phyloP scores from a whole-genome alignment of 352 stramenopile species.

The Pythium rishiriense region DNA sequence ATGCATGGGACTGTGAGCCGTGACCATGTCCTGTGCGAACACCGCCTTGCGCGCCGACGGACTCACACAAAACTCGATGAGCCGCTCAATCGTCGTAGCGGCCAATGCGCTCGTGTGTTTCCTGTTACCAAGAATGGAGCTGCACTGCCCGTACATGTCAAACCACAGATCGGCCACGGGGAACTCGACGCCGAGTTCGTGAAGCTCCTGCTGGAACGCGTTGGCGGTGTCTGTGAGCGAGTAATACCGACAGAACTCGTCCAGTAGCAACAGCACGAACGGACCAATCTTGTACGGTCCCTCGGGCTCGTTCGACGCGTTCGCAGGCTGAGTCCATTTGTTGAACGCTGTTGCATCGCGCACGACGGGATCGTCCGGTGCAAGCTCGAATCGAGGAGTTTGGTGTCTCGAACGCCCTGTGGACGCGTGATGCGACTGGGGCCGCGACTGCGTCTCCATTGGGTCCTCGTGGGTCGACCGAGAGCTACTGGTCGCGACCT shows the following conservation, averaged over 20 bases:
- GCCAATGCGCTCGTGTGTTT: constrained; percentile 8
- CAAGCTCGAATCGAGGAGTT: background rate
- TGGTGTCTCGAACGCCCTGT: background rate
- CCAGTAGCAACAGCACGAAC: constrained; percentile 57
- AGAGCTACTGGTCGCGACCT: background rate
- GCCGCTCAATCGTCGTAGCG: constrained; percentile 44
- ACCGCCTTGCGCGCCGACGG: constrained; percentile 24
- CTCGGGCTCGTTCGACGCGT: background rate
- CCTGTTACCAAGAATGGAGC: constrained; percentile 32
- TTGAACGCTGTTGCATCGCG: constrained; percentile 14
- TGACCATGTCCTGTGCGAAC: constrained; percentile 40
- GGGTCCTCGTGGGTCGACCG: background rate
- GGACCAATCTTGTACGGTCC: constrained; percentile 27
- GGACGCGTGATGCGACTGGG: background rate
- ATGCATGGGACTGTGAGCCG: constrained; percentile 34
- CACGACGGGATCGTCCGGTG: background rate
- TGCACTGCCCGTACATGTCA: constrained; percentile 57
- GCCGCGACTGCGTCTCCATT: background rate
- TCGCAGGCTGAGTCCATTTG: constrained; percentile 1
- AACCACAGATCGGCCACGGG: constrained; percentile 50
- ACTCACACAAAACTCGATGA: constrained; percentile 50
- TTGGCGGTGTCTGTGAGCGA: constrained; percentile 35
- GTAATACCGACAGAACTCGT: constrained; percentile 57
- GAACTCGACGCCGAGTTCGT: constrained; percentile 26
- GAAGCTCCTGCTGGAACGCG: constrained; percentile 44